A percentile compares a stretch with the other conserved stretches of the same genome.
Evolutionary conservation across 306 rosid species (phyloP).

Genomic region (Luffa acutangula): DNA sequence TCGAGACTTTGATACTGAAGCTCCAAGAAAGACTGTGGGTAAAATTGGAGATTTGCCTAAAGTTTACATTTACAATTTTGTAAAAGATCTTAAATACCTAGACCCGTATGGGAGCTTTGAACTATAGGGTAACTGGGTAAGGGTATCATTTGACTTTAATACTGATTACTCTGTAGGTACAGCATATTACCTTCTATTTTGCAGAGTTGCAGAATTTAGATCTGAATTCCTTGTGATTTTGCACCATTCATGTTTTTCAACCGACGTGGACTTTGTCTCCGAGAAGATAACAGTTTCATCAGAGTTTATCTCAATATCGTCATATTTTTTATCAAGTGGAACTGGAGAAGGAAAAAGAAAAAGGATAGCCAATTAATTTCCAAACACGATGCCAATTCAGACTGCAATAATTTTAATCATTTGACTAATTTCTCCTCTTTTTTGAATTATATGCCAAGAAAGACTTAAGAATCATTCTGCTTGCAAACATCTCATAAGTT

Average conservation of each 20-base stretch:
- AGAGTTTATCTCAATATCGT: slow-evolving; percentile 49
- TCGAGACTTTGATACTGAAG: not conserved
- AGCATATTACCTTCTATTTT: slow-evolving; percentile 43
- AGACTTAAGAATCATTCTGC: not conserved
- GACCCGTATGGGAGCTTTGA: not conserved
- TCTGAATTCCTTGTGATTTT: slow-evolving; percentile 57
- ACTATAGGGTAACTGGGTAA: not conserved
- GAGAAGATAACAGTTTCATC: slow-evolving; percentile 47
- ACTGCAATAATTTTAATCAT: not conserved
- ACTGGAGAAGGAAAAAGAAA: slow-evolving; percentile 27
- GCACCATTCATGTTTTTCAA: slow-evolving; percentile 61
- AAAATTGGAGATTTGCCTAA: not conserved
- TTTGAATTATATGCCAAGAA: not conserved
- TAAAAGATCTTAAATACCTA: not conserved
- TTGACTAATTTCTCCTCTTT: not conserved
- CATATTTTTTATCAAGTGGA: slow-evolving; percentile 42
- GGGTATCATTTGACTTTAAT: not conserved
- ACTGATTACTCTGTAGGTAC: not conserved
- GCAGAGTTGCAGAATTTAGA: slow-evolving; percentile 49
- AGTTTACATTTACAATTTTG: not conserved
- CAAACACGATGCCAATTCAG: not conserved
- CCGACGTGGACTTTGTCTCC: slow-evolving; percentile 31
- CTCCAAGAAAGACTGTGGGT: not conserved
- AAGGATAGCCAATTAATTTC: slow-evolving; percentile 6
- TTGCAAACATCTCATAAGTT: not conserved